Evolutionary conservation across 495 filamentous ascomycete genomes (phyloP).

Genomic region (Hyphodiscus hymeniophilus): DNA sequence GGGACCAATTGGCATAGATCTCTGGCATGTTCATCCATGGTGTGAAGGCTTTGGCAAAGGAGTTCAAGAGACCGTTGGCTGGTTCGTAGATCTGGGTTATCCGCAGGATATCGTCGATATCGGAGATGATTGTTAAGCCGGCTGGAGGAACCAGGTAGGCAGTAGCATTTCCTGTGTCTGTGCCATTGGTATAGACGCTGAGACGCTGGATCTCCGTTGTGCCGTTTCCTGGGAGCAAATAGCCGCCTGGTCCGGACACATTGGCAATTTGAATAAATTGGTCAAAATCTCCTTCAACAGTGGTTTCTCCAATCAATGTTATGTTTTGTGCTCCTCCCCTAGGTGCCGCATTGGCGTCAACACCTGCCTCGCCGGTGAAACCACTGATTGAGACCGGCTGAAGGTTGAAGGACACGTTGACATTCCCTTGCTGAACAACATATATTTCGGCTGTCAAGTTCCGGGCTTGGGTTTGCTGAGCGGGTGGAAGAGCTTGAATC

Average conservation of each 20-base stretch:
- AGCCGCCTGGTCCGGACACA: slow-evolving; percentile 36
- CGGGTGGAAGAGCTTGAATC: slow-evolving; percentile 47
- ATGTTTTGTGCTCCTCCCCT: slow-evolving; percentile 48
- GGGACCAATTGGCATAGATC: slow-evolving; percentile 61
- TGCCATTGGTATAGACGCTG: slow-evolving; percentile 56
- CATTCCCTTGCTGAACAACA: slow-evolving; percentile 57
- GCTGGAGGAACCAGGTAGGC: slow-evolving; percentile 63
- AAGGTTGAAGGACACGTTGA: slow-evolving; percentile 56
- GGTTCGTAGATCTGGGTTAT: slow-evolving; percentile 78
- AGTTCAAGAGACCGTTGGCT: slow-evolving; percentile 63
- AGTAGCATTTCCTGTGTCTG: slow-evolving; percentile 61
- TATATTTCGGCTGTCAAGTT: slow-evolving; percentile 67
- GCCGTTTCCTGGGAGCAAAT: slow-evolving; percentile 48
- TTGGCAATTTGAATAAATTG: slow-evolving; percentile 51
- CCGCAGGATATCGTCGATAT: slow-evolving; percentile 75
- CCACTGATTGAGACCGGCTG: slow-evolving; percentile 32
- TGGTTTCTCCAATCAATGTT: slow-evolving; percentile 48
- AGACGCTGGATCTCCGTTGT: slow-evolving; percentile 54
- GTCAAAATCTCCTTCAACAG: slow-evolving; percentile 61
- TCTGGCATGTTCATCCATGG: slow-evolving; percentile 75
- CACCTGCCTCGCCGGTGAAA: slow-evolving; percentile 23
- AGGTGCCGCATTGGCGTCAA: slow-evolving; percentile 28
- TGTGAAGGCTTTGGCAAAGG: slow-evolving; percentile 61
- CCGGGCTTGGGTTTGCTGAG: slow-evolving; percentile 55
- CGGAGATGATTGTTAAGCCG: slow-evolving; percentile 61